phyloP scores from a whole-genome alignment of 2,329 filamentous ascomycete species.

The Arthrobotrys entomopaga region DNA sequence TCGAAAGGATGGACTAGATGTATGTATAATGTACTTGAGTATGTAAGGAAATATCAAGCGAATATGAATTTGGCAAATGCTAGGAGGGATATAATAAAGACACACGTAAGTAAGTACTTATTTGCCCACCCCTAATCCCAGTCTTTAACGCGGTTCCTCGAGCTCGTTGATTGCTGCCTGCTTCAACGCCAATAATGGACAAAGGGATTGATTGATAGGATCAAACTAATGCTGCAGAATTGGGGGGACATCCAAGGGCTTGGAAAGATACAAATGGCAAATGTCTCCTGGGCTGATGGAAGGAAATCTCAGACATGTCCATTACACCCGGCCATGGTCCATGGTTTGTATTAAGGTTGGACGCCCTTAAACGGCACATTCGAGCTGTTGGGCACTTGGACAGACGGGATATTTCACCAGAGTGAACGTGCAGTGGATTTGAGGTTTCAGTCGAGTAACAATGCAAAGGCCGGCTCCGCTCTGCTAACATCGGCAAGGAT shows the following conservation, averaged over 20 bases:
- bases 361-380: constrained; percentile 27
- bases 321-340: constrained; percentile 53
- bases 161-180: background rate
- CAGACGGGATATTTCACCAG: constrained; percentile 31
- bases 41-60: no score
- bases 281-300: constrained; percentile 41
- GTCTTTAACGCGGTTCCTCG: constrained; percentile 1
- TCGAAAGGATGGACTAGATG: background rate
- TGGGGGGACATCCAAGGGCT: no score
- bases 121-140: background rate
- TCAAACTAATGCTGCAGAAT: constrained; percentile 27
- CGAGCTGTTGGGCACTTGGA: constrained; percentile 17
- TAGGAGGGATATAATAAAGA: constrained; percentile 47
- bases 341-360: constrained; percentile 51
- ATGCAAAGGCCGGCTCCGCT: constrained; percentile 54
- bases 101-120: no score
- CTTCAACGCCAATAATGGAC: constrained; percentile 22
- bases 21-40: no score
- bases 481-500: constrained; percentile 55
- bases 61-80: background rate
- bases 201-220: constrained; percentile 46
- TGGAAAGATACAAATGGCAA: constrained; percentile 46
- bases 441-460: constrained; percentile 13
- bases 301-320: constrained; percentile 54
- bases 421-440: background rate